Conservation (phyloP, 352 stramenopile species). For the Phytophthora lateralis region DNA sequence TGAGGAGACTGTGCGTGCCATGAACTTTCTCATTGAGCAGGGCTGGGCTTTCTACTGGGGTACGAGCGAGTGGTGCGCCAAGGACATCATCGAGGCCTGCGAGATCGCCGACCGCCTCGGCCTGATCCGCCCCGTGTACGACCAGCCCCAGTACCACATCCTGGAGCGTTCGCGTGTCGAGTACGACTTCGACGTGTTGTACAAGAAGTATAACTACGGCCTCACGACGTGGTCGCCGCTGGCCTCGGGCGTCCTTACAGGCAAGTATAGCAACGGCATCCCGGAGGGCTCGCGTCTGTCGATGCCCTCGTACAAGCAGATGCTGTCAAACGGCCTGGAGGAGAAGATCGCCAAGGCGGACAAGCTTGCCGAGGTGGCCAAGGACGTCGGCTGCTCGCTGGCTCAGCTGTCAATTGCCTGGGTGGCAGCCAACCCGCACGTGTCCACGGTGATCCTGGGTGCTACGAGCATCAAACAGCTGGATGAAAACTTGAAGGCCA, state of each 20-base stretch:
- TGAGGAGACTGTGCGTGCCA: constrained; percentile 61
- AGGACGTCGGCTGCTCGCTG: constrained; percentile 64
- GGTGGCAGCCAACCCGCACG: constrained; percentile 56
- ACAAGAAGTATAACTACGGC: constrained; percentile 73
- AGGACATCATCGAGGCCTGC: constrained; percentile 69
- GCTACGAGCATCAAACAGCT: constrained; percentile 64
- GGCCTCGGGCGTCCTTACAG: constrained; percentile 64
- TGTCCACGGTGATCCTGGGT: constrained; percentile 65
- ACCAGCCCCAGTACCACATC: constrained; percentile 81
- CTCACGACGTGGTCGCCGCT: constrained; percentile 77
- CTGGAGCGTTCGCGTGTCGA: constrained; percentile 70
- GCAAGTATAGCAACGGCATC: constrained; percentile 74
- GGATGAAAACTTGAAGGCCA: constrained; percentile 66
- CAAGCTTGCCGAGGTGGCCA: constrained; percentile 49
- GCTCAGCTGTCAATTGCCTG: constrained; percentile 52
- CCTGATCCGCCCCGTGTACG: constrained; percentile 44
- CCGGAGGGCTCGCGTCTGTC: constrained; percentile 55
- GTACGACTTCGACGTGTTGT: constrained; percentile 66
- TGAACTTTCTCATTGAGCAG: constrained; percentile 51
- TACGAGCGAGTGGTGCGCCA: constrained; percentile 74
- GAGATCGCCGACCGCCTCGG: constrained; percentile 43
- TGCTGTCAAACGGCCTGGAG: constrained; percentile 48
- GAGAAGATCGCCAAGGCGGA: constrained; percentile 46
- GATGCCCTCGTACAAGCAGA: constrained; percentile 42
- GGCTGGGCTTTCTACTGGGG: constrained; percentile 57